phyloP scores from a whole-genome alignment of 2,329 filamentous ascomycete species.

The Plectosphaerella sp. region DNA sequence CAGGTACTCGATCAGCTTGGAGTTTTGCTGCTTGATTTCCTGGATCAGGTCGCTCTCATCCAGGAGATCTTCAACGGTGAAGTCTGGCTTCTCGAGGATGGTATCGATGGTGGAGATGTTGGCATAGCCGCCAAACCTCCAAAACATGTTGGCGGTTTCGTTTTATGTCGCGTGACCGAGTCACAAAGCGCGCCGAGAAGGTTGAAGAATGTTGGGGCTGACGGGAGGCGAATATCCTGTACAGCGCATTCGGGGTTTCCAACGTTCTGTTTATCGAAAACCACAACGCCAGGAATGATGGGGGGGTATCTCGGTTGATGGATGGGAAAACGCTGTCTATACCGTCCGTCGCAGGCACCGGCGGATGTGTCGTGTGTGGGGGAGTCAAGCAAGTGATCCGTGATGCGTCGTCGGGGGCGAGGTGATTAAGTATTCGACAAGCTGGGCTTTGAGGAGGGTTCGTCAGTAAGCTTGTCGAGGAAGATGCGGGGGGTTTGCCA shows the following conservation, averaged over 20 bases:
- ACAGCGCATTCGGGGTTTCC: too few relatives aligned
- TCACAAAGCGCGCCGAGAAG: too few relatives aligned
- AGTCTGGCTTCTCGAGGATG: slow-evolving; percentile 93
- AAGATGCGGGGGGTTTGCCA: too few relatives aligned
- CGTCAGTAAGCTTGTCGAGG: too few relatives aligned
- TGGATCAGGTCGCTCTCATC: slow-evolving; percentile 96
- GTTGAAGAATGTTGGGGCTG: too few relatives aligned
- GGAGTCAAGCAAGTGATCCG: not conserved
- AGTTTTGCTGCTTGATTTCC: slow-evolving; percentile 97
- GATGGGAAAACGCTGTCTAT: not conserved
- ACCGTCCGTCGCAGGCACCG: not conserved
- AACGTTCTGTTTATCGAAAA: too few relatives aligned
- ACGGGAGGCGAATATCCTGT: too few relatives aligned
- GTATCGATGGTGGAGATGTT: slow-evolving; percentile 95
- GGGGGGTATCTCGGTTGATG: not conserved
- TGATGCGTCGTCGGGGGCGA: not conserved
- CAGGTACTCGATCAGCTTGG: slow-evolving; percentile 93
- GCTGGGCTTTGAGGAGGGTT: too few relatives aligned
- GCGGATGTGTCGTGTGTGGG: not conserved
- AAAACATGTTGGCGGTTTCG: slow-evolving; percentile 77
- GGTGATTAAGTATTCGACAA: not conserved
- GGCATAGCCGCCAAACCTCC: slow-evolving; percentile 98
- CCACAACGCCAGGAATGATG: too few relatives aligned
- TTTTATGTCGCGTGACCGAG: not conserved
- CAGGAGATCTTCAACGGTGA: slow-evolving; percentile 90